phyloP scores from a whole-genome alignment of 495 filamentous ascomycete species.

The Penicillium steckii region DNA sequence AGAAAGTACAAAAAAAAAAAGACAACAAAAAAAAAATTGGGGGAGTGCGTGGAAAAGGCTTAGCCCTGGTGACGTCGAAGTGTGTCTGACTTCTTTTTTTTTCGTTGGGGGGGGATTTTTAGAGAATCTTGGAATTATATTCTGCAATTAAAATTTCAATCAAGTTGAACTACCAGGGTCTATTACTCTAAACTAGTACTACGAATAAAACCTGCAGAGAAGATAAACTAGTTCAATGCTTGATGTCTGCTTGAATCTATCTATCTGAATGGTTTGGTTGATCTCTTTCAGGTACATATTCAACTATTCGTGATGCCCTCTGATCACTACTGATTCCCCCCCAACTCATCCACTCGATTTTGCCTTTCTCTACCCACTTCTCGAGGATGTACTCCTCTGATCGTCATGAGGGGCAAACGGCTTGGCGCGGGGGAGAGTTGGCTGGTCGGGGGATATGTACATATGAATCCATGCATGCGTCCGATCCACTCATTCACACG shows the following conservation, averaged over 20 bases:
- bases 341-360: neutral
- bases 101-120: neutral
- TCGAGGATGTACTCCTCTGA: too few relatives aligned
- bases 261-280: too few relatives aligned
- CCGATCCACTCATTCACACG: slow-evolving; percentile 1
- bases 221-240: too few relatives aligned
- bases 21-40: slow-evolving; percentile 7
- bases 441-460: slow-evolving; percentile 4
- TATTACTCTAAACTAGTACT: neutral
- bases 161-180: too few relatives aligned
- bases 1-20: slow-evolving; percentile 9
- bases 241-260: too few relatives aligned
- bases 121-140: too few relatives aligned
- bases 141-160: too few relatives aligned
- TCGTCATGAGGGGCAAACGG: slow-evolving; percentile 27
- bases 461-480: neutral
- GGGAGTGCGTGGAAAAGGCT: slow-evolving; percentile 11
- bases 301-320: too few relatives aligned
- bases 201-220: too few relatives aligned
- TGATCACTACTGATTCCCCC: too few relatives aligned
- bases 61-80: slow-evolving; percentile 12
- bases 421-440: slow-evolving; percentile 23
- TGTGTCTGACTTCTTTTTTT: too few relatives aligned
- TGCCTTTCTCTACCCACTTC: neutral
- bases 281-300: too few relatives aligned